Evolutionary conservation across 2,329 filamentous ascomycete genomes (phyloP).

Genomic region (Aspergillus udagawae): DNA sequence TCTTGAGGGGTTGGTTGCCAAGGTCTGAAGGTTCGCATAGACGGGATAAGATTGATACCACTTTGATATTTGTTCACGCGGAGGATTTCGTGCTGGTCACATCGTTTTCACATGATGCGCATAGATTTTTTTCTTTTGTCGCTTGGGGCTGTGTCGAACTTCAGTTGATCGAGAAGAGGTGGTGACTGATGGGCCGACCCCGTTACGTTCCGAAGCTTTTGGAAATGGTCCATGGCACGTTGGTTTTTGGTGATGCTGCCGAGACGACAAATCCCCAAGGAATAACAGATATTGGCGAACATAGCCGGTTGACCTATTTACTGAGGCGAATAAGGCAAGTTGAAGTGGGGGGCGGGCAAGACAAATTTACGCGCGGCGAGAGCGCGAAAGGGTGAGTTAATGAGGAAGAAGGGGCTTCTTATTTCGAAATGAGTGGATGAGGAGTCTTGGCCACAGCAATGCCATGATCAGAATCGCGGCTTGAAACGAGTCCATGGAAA

Average conservation of each 20-base stretch:
- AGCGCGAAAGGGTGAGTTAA: slow-evolving; percentile 5
- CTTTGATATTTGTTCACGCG: slow-evolving; percentile 5
- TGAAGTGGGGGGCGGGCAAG: background rate
- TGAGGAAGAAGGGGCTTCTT: slow-evolving; percentile 1
- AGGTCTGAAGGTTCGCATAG: background rate
- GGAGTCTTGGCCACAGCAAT: background rate
- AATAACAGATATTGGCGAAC: background rate
- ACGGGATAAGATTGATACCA: background rate
- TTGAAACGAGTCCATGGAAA: slow-evolving; percentile 26
- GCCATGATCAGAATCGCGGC: slow-evolving; percentile 10
- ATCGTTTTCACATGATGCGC: slow-evolving; percentile 4
- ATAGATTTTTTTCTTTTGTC: slow-evolving; percentile 1
- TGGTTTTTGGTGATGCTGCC: background rate
- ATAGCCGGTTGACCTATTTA: background rate
- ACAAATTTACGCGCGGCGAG: background rate
- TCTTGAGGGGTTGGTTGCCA: background rate
- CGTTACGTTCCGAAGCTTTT: background rate
- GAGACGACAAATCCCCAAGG: background rate
- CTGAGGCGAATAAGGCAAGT: background rate
- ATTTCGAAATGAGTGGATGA: background rate
- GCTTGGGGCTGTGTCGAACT: background rate
- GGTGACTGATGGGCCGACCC: background rate
- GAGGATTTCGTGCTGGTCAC: slow-evolving; percentile 24
- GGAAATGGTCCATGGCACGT: background rate
- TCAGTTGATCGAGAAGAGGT: background rate